These are phyloP conservation scores for Xanthoconium stramineum DNA, from an alignment of 768 basidiomycete genomes.

Conservation along the genomic window DNA sequence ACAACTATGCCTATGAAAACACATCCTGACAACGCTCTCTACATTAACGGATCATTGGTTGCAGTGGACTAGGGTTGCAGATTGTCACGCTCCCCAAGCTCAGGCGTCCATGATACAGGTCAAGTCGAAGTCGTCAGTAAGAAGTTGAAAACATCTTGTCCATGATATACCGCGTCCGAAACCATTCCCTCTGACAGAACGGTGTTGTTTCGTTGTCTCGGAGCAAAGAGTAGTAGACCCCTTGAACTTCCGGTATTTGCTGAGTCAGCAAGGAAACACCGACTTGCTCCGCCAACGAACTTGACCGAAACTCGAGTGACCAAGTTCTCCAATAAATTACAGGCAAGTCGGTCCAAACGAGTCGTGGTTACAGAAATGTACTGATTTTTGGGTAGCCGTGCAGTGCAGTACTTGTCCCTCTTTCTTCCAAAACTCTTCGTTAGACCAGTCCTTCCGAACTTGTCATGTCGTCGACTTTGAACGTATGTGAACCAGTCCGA, in stretches of 20 bases:
- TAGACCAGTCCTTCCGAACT: slow-evolving; percentile 12
- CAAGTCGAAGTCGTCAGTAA: no score
- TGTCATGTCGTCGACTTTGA: slow-evolving; percentile 72
- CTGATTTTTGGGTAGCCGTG: slow-evolving; percentile 9
- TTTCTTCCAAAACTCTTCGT: slow-evolving; percentile 6
- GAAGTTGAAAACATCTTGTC: no score
- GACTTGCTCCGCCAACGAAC: slow-evolving; percentile 26
- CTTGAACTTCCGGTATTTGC: not conserved
- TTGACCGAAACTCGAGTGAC: slow-evolving; percentile 14
- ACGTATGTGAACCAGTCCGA: slow-evolving; percentile 46
- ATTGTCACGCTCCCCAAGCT: no score
- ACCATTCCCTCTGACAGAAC: no score
- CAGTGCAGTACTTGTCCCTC: slow-evolving; percentile 15
- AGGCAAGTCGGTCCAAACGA: slow-evolving; percentile 5
- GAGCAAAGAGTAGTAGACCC: not conserved
- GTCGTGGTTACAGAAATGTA: not conserved
- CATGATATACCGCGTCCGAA: no score
- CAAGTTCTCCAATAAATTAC: slow-evolving; percentile 1
- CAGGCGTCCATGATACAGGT: no score
- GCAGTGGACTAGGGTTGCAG: no score
- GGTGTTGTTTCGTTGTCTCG: no score
- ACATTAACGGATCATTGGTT: no score
- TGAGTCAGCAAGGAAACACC: slow-evolving; percentile 32
- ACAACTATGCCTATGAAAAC: no score
- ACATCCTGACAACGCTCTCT: no score